phyloP scores from a whole-genome alignment of 805 yeast species.

The Lipomyces lipofer region DNA sequence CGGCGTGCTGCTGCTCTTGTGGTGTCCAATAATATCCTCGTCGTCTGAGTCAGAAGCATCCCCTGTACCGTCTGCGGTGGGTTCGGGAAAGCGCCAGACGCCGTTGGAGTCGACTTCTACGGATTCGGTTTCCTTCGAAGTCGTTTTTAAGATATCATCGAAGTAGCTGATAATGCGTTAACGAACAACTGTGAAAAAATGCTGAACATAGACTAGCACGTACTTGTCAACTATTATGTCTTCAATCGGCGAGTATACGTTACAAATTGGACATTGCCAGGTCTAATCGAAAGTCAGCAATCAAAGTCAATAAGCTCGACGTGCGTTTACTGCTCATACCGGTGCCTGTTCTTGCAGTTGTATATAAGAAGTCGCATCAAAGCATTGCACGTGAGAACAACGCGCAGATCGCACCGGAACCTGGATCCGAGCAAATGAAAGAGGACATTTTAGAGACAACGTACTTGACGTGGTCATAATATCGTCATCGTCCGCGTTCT shows the following conservation, averaged over 20 bases:
- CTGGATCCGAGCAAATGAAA: slow-evolving; percentile 67
- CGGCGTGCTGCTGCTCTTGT: not conserved
- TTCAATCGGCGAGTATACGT: slow-evolving; percentile 49
- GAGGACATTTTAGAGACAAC: slow-evolving; percentile 74
- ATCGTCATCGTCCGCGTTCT: slow-evolving; percentile 65
- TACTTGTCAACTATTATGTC: slow-evolving; percentile 74
- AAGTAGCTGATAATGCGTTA: slow-evolving; percentile 24
- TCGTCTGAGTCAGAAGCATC: slow-evolving; percentile 14
- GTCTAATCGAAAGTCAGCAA: slow-evolving; percentile 39
- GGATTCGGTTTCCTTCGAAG: slow-evolving; percentile 58
- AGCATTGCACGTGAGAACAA: slow-evolving; percentile 85
- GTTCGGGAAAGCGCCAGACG: slow-evolving; percentile 54
- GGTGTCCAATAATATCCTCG: no score
- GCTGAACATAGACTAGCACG: not conserved
- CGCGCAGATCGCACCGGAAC: slow-evolving; percentile 67
- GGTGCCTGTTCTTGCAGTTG: slow-evolving; percentile 77
- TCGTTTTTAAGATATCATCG: slow-evolving; percentile 55
- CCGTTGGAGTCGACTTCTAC: slow-evolving; percentile 75
- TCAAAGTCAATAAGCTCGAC: not conserved
- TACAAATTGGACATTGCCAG: slow-evolving; percentile 89
- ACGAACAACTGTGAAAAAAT: no score
- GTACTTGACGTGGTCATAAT: slow-evolving; percentile 65
- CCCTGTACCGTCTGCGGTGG: slow-evolving; percentile 10
- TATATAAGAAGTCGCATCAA: slow-evolving; percentile 75
- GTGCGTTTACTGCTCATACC: not conserved